Percentiles rank a stretch among this genome's conserved stretches.
These are phyloP conservation scores for Sindora glabra DNA, from an alignment of 306 rosid species.

Conservation along the genomic window DNA sequence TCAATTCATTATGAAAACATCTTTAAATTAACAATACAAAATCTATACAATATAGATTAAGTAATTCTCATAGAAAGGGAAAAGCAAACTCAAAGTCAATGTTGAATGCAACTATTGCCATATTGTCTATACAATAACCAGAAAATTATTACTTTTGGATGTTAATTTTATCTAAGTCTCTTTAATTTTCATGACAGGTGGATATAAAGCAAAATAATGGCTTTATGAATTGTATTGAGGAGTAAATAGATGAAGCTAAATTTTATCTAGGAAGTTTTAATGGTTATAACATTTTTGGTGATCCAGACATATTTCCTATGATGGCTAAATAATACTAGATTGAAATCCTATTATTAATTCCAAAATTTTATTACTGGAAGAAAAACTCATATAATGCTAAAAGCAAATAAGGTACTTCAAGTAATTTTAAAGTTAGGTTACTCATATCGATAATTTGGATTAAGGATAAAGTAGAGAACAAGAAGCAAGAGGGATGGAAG, in stretches of 20 bases:
- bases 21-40: neutral
- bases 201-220: slow-evolving; percentile 29
- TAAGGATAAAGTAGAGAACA: slow-evolving; percentile 20
- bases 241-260: slow-evolving; percentile 37
- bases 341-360: slow-evolving; percentile 43
- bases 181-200: slow-evolving; percentile 43
- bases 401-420: slow-evolving; percentile 5
- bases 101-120: neutral
- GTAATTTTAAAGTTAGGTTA: slow-evolving; percentile 44
- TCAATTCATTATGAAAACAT: slow-evolving; percentile 6
- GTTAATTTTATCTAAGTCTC: slow-evolving; percentile 10
- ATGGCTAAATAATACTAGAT: slow-evolving; percentile 69
- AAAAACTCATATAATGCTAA: slow-evolving; percentile 23
- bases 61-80: neutral
- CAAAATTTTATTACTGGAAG: slow-evolving; percentile 32
- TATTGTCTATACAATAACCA: neutral
- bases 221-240: slow-evolving; percentile 24
- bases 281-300: slow-evolving; percentile 43
- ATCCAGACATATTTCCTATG: slow-evolving; percentile 58
- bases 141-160: neutral
- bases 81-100: neutral
- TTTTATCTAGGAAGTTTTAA: slow-evolving; percentile 38
- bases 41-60: neutral
- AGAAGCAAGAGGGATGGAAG: slow-evolving; percentile 10
- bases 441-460: slow-evolving; percentile 56